Conservation (phyloP, 192 early-diverging fungal genomes). For the Podila clonocystis region DNA sequence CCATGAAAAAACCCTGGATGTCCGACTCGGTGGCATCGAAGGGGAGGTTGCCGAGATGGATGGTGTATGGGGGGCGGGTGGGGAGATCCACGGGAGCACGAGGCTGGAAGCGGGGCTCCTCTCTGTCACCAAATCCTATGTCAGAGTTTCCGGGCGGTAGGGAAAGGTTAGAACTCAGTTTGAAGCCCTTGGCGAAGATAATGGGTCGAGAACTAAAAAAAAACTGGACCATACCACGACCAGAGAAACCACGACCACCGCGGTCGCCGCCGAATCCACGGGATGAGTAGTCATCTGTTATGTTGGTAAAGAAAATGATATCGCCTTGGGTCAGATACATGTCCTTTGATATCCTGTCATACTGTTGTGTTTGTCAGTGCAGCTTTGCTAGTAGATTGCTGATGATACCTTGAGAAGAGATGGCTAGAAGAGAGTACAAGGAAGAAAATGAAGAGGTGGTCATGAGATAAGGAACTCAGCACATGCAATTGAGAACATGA, state of each 20-base stretch:
- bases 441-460: not conserved
- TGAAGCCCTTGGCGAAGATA: not conserved
- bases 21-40: conserved; percentile 83
- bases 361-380: not conserved
- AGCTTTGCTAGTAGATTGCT: conserved; percentile 2
- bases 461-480: not conserved
- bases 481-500: conserved; percentile 2
- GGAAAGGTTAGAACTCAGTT: conserved; percentile 17
- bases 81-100: conserved; percentile 74
- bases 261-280: conserved; percentile 45
- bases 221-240: conserved; percentile 32
- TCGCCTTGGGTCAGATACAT: not conserved
- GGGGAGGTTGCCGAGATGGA: conserved; percentile 91
- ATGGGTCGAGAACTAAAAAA: not conserved
- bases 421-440: conserved; percentile 10
- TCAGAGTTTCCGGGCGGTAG: not conserved
- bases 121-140: conserved; percentile 35
- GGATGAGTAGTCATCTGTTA: conserved; percentile 35
- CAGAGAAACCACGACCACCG: conserved; percentile 44
- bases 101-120: conserved; percentile 52
- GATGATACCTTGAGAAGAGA: conserved; percentile 28
- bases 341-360: not conserved
- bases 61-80: conserved; percentile 87
- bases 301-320: conserved; percentile 4
- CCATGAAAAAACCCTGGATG: conserved; percentile 78